These are phyloP conservation scores for Asterella californica DNA, from an alignment of 225 moss, liverwort and hornwort species.

Conservation along the genomic window DNA sequence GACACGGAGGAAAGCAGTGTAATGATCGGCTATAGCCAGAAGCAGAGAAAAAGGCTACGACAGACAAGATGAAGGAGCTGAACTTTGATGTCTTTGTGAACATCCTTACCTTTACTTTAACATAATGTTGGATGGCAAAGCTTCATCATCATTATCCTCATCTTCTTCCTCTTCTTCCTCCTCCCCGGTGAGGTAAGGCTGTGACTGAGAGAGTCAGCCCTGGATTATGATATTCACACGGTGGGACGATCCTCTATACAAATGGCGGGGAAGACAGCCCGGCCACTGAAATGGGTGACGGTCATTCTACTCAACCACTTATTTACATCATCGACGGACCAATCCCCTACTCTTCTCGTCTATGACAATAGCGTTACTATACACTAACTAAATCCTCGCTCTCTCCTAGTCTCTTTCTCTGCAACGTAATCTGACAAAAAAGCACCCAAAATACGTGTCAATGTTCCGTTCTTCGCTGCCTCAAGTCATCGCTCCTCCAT, in stretches of 20 bases:
- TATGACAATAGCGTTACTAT: not conserved
- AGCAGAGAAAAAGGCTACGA: not conserved
- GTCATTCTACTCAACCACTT: slow-evolving; percentile 8
- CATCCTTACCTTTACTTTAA: not conserved
- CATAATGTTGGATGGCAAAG: not conserved
- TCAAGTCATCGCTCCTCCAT: too few species aligned
- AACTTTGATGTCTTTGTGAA: not conserved
- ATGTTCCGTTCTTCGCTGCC: too few species aligned
- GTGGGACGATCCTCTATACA: slow-evolving; percentile 3
- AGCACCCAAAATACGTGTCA: not conserved
- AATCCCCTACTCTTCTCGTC: not conserved
- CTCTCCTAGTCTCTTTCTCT: not conserved
- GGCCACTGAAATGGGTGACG: slow-evolving; percentile 17
- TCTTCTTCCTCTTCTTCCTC: not conserved
- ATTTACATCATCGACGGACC: slow-evolving; percentile 15
- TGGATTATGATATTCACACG: slow-evolving; percentile 8
- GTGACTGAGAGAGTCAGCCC: not conserved
- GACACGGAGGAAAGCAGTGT: too few species aligned
- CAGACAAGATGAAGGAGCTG: too few species aligned
- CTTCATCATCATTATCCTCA: too few species aligned
- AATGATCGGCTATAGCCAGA: not conserved
- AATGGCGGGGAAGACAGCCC: slow-evolving; percentile 9
- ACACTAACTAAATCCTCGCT: not conserved
- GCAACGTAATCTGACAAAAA: not conserved
- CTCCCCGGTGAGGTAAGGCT: not conserved